phyloP scores from a whole-genome alignment of 2,329 filamentous ascomycete genomes.

The Aspergillus fischeri region DNA sequence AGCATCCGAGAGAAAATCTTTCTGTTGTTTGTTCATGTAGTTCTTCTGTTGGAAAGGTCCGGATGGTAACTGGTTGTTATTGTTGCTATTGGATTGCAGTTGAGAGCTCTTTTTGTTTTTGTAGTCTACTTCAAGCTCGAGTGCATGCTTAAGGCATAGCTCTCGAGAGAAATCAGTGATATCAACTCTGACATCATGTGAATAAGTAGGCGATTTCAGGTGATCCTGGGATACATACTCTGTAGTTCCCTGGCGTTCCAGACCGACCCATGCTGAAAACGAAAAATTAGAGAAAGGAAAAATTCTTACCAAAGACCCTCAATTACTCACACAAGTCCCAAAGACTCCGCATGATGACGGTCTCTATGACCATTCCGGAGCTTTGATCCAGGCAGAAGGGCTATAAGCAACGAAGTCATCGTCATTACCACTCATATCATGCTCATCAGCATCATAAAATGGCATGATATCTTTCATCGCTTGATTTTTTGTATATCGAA shows the following conservation, averaged over 20 bases:
- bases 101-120: not conserved
- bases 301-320: not conserved
- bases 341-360: not conserved
- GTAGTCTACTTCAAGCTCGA: not conserved
- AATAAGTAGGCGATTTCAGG: not conserved
- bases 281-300: not conserved
- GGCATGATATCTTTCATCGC: not conserved
- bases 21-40: not conserved
- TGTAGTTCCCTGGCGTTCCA: not conserved
- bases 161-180: not conserved
- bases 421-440: not conserved
- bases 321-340: not conserved
- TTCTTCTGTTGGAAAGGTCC: not conserved
- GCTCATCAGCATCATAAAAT: not conserved
- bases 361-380: not conserved
- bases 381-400: not conserved
- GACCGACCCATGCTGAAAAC: not conserved
- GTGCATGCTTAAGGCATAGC: not conserved
- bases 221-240: not conserved
- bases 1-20: constrained; percentile 7
- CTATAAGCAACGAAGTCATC: not conserved
- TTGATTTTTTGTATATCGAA: not conserved
- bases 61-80: not conserved
- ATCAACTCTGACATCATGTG: not conserved
- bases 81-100: not conserved